A percentile compares a stretch with the other conserved stretches of the same genome.
These are phyloP conservation scores for Leccinum subatratum DNA, from an alignment of 1,284 basidiomycete species.

Conservation along the genomic window DNA sequence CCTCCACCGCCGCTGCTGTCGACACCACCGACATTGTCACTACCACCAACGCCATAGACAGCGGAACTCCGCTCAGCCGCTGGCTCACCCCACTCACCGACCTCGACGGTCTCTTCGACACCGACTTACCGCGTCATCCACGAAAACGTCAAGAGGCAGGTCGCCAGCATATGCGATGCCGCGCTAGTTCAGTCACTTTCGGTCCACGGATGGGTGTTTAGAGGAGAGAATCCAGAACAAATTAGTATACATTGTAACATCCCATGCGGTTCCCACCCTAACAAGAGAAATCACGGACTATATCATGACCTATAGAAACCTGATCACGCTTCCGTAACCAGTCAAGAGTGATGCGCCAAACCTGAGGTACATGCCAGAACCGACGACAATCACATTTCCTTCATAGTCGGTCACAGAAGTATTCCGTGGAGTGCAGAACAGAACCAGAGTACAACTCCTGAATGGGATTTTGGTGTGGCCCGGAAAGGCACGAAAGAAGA, in stretches of 20 bases:
- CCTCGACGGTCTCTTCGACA: slow-evolving; percentile 37
- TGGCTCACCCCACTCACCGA: slow-evolving; percentile 72
- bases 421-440: slow-evolving; percentile 38
- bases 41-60: neutral
- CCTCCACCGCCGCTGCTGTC: neutral
- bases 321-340: neutral
- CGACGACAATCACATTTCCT: slow-evolving; percentile 26
- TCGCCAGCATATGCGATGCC: slow-evolving; percentile 65
- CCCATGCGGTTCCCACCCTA: slow-evolving; percentile 6
- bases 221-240: neutral
- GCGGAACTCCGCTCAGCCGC: slow-evolving; percentile 39
- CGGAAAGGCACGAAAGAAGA: too few species aligned
- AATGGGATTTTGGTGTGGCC: neutral
- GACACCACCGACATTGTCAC: neutral
- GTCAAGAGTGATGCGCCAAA: neutral
- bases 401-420: slow-evolving; percentile 30
- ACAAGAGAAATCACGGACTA: slow-evolving; percentile 24
- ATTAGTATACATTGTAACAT: slow-evolving; percentile 26
- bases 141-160: slow-evolving; percentile 75
- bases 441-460: slow-evolving; percentile 23
- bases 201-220: slow-evolving; percentile 53
- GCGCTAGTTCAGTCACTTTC: slow-evolving; percentile 58
- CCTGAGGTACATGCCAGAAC: slow-evolving; percentile 25
- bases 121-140: slow-evolving; percentile 54
- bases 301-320: slow-evolving; percentile 24